These are phyloP conservation scores for Vitellaria paradoxa DNA, from an alignment of 179 eudicot genomes.

Conservation along the genomic window DNA sequence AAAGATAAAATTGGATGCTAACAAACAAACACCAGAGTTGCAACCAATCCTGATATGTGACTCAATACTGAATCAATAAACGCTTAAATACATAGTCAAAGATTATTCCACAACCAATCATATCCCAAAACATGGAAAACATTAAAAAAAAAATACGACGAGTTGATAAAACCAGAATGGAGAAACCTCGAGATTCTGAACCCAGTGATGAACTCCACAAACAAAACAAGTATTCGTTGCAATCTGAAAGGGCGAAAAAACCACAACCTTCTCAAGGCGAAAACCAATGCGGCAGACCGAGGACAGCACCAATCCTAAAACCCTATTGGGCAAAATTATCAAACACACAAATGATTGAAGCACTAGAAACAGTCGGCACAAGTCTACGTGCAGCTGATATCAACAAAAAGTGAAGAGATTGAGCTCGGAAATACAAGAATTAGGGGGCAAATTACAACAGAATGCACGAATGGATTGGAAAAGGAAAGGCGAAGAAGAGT, in stretches of 20 bases:
- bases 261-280: conserved; percentile 2
- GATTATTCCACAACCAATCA: background rate
- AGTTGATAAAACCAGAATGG: background rate
- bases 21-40: background rate
- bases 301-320: conserved; percentile 6
- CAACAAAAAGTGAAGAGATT: background rate
- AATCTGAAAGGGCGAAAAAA: background rate
- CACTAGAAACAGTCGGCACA: background rate
- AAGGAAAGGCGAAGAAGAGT: background rate
- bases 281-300: conserved; percentile 2
- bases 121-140: background rate
- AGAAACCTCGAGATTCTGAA: background rate
- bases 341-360: background rate
- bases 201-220: background rate
- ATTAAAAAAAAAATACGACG: background rate
- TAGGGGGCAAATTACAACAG: conserved; percentile 5
- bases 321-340: conserved; percentile 4
- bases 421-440: conserved; percentile 2
- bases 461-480: background rate
- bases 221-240: background rate
- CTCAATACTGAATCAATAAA: no score
- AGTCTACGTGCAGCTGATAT: background rate
- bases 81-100: background rate
- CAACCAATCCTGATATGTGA: background rate
- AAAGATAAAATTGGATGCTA: background rate